Conservation (phyloP, 2,329 filamentous ascomycete species). For the Colletotrichum graminicola region DNA sequence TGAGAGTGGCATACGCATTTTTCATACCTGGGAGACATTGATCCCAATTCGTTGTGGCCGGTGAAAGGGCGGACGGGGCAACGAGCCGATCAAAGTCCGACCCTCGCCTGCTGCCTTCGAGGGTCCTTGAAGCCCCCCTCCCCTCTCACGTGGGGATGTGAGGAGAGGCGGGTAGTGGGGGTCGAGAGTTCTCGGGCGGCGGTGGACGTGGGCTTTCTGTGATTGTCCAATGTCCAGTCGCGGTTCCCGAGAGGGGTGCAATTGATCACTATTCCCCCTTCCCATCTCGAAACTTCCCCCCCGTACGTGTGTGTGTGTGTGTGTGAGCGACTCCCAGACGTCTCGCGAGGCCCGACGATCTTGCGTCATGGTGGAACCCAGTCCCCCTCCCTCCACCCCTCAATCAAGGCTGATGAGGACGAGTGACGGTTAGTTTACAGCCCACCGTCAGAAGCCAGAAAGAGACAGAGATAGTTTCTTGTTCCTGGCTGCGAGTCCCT, state of each 20-base stretch:
- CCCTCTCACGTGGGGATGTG: too few species aligned
- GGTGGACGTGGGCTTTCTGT: not conserved
- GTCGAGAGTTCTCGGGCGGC: too few species aligned
- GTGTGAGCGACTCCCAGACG: not conserved
- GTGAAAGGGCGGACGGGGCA: too few species aligned
- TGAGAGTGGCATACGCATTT: too few species aligned
- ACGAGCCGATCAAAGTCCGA: too few species aligned
- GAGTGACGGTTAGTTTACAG: not conserved
- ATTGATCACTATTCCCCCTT: not conserved
- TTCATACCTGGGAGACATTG: too few species aligned
- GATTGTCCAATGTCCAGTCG: not conserved
- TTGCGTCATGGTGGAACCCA: conserved; percentile 30
- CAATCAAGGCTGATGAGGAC: too few species aligned
- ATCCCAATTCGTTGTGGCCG: too few species aligned
- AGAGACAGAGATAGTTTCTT: not conserved
- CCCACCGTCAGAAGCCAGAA: not conserved
- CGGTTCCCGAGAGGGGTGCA: not conserved
- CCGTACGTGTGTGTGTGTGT: not conserved
- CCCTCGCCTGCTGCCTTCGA: too few species aligned
- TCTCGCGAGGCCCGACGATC: conserved; percentile 7
- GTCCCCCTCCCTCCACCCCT: too few species aligned
- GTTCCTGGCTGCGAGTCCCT: not conserved
- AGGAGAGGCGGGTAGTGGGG: not conserved
- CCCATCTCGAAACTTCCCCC: not conserved
- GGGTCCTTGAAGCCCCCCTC: too few species aligned